phyloP scores from a whole-genome alignment of 1,284 basidiomycete genomes.

The Ustilago lituana region DNA sequence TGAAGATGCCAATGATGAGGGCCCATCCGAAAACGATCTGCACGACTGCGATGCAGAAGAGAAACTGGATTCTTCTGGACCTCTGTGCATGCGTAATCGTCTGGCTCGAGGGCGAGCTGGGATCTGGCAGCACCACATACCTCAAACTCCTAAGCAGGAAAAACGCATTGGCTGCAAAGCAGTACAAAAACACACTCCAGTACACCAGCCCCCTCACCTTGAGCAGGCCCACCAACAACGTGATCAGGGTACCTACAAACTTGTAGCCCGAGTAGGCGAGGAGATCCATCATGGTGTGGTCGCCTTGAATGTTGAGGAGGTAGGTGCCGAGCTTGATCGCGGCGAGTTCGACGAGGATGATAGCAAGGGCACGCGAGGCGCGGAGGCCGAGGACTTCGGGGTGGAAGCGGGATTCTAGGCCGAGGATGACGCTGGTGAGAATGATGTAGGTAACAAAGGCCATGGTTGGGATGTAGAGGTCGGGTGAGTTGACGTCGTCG shows the following conservation, averaged over 20 bases:
- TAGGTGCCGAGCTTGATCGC: conserved; percentile 92
- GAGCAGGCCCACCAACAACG: conserved; percentile 53
- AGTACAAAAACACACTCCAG: conserved; percentile 80
- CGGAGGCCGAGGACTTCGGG: conserved; percentile 89
- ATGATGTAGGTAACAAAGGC: conserved; percentile 95
- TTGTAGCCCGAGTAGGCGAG: conserved; percentile 91
- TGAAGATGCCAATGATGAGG: conserved; percentile 59
- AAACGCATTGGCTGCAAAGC: conserved; percentile 88
- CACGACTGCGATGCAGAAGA: conserved; percentile 77
- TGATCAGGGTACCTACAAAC: conserved; percentile 74
- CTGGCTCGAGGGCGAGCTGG: conserved; percentile 69
- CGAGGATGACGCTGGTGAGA: conserved; percentile 80
- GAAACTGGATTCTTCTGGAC: conserved; percentile 81
- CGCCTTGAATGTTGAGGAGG: conserved; percentile 82
- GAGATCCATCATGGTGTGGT: conserved; percentile 73
- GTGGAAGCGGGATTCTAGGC: conserved; percentile 83
- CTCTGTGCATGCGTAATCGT: conserved; percentile 83
- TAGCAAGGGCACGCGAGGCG: conserved; percentile 76
- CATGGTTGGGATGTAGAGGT: conserved; percentile 97
- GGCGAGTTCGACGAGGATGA: conserved; percentile 75
- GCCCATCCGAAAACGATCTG: conserved; percentile 73
- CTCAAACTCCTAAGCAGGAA: conserved; percentile 83
- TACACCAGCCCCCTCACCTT: conserved; percentile 73
- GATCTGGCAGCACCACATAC: conserved; percentile 84
- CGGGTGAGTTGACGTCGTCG: conserved; percentile 94